These are phyloP conservation scores for Cardamine resedifolia DNA, from an alignment of 345 rosid genomes.

Conservation along the genomic window DNA sequence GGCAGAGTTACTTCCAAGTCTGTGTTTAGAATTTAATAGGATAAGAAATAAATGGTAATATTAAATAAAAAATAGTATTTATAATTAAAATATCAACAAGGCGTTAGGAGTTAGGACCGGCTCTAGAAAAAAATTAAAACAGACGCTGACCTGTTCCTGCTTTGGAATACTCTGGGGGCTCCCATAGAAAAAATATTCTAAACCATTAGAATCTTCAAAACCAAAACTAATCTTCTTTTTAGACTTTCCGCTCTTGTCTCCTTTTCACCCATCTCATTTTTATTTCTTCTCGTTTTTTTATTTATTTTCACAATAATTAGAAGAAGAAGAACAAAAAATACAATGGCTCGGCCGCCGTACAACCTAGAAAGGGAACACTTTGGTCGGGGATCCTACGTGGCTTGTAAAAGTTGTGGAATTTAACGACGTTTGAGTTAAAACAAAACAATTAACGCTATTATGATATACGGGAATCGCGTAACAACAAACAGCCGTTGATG, in stretches of 20 bases:
- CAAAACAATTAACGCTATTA: slow-evolving; percentile 20
- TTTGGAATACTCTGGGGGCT: slow-evolving; percentile 16
- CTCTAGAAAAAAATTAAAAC: slow-evolving; percentile 3
- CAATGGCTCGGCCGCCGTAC: neutral
- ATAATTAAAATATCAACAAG: slow-evolving; percentile 2
- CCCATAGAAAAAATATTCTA: slow-evolving; percentile 20
- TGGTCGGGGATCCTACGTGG: slow-evolving; percentile 27
- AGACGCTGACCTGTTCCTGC: slow-evolving; percentile 36
- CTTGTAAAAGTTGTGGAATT: neutral
- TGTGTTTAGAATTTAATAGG: slow-evolving; percentile 26
- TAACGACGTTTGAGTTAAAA: slow-evolving; percentile 1
- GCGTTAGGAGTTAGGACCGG: slow-evolving; percentile 32
- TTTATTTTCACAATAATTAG: neutral
- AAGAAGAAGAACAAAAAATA: neutral
- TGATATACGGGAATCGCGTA: neutral
- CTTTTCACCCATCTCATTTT: slow-evolving; percentile 7
- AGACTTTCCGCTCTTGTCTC: slow-evolving; percentile 33
- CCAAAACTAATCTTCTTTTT: slow-evolving; percentile 16
- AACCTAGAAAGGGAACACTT: neutral
- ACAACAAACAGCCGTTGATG: slow-evolving; percentile 19
- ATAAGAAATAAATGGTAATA: slow-evolving; percentile 31
- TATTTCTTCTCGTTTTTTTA: too few species aligned
- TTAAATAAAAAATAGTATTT: neutral
- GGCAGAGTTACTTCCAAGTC: slow-evolving; percentile 36
- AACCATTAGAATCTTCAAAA: slow-evolving; percentile 23